Evolutionary conservation across 768 basidiomycete genomes (phyloP), one percentile per base, ranked within the genome.

Genomic region (Cyclocybe cylindracea): DNA sequence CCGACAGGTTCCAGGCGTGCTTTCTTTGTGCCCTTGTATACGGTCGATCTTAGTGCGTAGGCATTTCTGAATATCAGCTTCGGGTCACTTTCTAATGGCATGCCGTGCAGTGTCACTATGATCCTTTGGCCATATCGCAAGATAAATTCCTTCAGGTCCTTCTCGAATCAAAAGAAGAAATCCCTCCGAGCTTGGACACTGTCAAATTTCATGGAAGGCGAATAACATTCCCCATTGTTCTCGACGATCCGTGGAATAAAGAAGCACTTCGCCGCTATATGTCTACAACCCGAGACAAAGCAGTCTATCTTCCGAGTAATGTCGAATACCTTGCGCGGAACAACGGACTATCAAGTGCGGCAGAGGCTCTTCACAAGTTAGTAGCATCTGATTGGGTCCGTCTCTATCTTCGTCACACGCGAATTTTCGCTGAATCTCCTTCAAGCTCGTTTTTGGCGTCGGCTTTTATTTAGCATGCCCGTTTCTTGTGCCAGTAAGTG

Each of bases 281-380:
- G 78, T 67, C 64, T 6, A 76, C 78, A 0, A 79, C 71, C 0
- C 70, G 87, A 8, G 72, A 77, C 42, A 76, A 76, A 44, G 85
- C 86, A 0, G 82, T 80, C 1, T 89, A 88, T 63, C 68, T 89
- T 0, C 87, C 86, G 0, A 83, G 80, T 61, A 88, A 89, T 56
- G 68, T 87, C 34, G 80, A 85, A 36, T 87, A 87, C 58, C 73
- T 88, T 1, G 84, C 84, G 0, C 70, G 68, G 36, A 86, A 85
- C 39, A 87, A 86, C 56, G 84, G 84, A 0, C 66, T 86, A 8
- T 56, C 73, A 1, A 73, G 72, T 5, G 56, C 72, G 1, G 62
- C 65, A 13, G 81, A 80, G 34, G 77, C 74, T 0, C 55, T 83
- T 44, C 62, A 69, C 16, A 71, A 79, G 50, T 63, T 86, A 7